These are phyloP conservation scores for Botrytis cinerea DNA, from an alignment of 2,329 filamentous ascomycete species.

Conservation along the genomic window DNA sequence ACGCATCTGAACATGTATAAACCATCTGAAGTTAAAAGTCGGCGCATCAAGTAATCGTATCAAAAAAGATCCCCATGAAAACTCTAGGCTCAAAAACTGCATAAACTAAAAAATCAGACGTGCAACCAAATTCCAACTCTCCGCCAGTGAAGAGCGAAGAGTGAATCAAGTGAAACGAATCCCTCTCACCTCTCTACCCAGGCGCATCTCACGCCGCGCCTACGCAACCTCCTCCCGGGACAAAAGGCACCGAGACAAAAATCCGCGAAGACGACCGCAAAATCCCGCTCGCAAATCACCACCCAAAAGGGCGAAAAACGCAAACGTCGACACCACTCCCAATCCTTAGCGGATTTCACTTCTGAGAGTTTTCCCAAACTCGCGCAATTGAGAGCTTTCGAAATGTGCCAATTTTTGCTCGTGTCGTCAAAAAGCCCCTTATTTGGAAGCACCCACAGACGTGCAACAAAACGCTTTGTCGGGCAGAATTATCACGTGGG, in stretches of 20 bases:
- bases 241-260: background rate
- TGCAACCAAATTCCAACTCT: background rate
- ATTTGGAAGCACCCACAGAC: slow-evolving; percentile 1
- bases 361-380: slow-evolving; percentile 17
- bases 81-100: background rate
- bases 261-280: background rate
- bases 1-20: background rate
- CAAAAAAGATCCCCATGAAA: background rate
- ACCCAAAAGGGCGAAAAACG: slow-evolving; percentile 6
- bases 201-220: background rate
- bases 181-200: background rate
- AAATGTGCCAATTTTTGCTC: background rate
- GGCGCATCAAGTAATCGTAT: background rate
- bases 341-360: background rate
- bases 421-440: background rate
- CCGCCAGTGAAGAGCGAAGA: background rate
- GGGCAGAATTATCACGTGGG: background rate
- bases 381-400: slow-evolving; percentile 9
- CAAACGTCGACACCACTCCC: slow-evolving; percentile 1
- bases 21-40: background rate
- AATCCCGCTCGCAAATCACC: background rate
- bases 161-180: background rate
- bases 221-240: background rate
- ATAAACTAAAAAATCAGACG: background rate
- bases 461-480: slow-evolving; percentile 7